Percentiles rank a stretch among this genome's conserved stretches.
These are phyloP conservation scores for Helicostylum pulchrum DNA, from an alignment of 192 early-diverging fungal species.

Conservation along the genomic window DNA sequence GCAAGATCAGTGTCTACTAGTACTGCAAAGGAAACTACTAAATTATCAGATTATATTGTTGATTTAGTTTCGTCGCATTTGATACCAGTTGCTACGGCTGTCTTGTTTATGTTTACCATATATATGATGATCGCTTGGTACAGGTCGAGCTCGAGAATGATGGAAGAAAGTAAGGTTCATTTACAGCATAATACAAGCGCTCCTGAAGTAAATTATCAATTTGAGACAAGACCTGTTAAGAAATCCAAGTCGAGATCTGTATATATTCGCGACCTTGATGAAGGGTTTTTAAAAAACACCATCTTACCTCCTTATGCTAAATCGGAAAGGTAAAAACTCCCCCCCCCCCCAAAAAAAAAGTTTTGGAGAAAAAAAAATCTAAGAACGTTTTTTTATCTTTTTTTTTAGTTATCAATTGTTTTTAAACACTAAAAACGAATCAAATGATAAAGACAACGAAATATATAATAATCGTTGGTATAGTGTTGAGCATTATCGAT, in stretches of 20 bases:
- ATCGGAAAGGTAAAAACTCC: conserved; percentile 11
- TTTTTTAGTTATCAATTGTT: conserved; percentile 22
- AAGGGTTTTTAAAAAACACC: conserved; percentile 31
- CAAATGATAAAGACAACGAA: conserved; percentile 4
- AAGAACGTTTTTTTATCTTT: not conserved
- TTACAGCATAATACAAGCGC: no score
- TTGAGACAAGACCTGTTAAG: no score
- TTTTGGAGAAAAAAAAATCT: conserved; percentile 8
- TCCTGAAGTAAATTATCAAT: no score
- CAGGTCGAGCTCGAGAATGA: not conserved
- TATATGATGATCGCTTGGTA: conserved; percentile 3
- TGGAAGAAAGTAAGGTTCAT: no score
- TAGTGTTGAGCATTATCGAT: conserved; percentile 37
- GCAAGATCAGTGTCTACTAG: no score
- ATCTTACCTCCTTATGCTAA: conserved; percentile 19
- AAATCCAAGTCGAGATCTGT: conserved; percentile 32
- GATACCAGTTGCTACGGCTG: not conserved
- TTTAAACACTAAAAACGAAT: conserved; percentile 7
- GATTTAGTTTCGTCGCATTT: not conserved
- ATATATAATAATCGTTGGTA: conserved; percentile 19
- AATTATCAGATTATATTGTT: no score
- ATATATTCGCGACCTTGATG: conserved; percentile 46
- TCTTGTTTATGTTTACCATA: not conserved
- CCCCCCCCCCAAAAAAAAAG: no score
- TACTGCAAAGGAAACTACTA: no score